Evolutionary conservation across 805 yeast genomes (phyloP), one percentile per base, ranked within the genome.

Genomic region (Pichia rugopelliculosa): DNA sequence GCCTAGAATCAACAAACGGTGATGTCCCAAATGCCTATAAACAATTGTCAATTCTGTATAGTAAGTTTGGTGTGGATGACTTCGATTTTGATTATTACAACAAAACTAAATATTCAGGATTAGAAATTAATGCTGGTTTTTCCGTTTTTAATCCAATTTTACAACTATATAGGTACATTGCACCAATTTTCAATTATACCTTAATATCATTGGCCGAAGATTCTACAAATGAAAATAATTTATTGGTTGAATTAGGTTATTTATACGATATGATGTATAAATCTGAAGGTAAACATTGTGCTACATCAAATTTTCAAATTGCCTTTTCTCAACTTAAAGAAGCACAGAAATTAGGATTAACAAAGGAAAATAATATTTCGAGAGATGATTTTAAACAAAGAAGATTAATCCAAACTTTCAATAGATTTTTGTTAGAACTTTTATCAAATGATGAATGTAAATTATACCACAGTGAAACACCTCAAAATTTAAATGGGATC

Each of bases 81-180:
- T 93, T 93, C 66, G 96, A 91, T 67, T 91, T 93, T 61, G 82
- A 77, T 46, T 84, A 81, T 57, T 91, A 84, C 69, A 91, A 91
- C 60, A 72, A 73, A 36, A 85, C 97, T 0, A 52, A 59, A 1
- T 82, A 71, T 47, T 79, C 97, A 2, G 97, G 98, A 0, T 70
- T 91, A n/a, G 98, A 93, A 62, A 83, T 89, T 10, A 93, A 89
- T 59, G 74, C 84, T 11, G 87, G 84, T 45, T 87, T 86, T 56
- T 76, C 93, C 0, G 82, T 80, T 58, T 78, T 84, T 50, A 93
- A 93, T 62, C 73, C 96, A 0, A 64, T 89, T 24, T 55, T 93
- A 7, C 97, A 93, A 61, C 60, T 91, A 10, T 87, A 84, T 65
- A 71, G 96, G 40, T 87, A 82, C 68, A 78, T 79, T 21, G 86